These are phyloP conservation scores for Cercospora berteroae DNA, from an alignment of 2,329 filamentous ascomycete genomes.

Conservation along the genomic window DNA sequence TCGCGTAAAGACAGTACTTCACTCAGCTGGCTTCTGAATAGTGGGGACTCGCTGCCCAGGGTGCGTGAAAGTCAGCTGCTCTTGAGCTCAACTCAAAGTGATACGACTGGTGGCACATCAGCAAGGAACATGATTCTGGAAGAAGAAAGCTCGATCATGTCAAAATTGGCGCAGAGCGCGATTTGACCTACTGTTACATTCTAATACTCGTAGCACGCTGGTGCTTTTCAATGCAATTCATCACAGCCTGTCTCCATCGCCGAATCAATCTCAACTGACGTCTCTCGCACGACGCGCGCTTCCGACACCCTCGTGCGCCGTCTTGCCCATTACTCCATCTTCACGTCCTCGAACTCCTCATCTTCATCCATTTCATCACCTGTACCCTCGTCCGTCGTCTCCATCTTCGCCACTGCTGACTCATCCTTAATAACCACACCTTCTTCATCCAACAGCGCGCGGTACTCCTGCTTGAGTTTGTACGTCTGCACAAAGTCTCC, in stretches of 20 bases:
- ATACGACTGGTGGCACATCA: not conserved
- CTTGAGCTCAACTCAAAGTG: not conserved
- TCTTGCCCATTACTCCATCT: slow-evolving; percentile 11
- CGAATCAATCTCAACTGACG: not conserved
- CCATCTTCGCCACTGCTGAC: slow-evolving; percentile 39
- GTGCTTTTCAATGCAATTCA: not conserved
- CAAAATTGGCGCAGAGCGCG: not conserved
- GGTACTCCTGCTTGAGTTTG: slow-evolving; percentile 71
- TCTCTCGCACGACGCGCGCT: not conserved
- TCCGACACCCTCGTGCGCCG: not conserved
- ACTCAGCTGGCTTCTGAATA: too few species aligned
- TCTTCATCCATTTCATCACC: slow-evolving; percentile 48
- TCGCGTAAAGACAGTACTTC: too few species aligned
- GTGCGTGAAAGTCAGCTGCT: too few species aligned
- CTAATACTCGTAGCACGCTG: not conserved
- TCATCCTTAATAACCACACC: slow-evolving; percentile 53
- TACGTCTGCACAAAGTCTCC: slow-evolving; percentile 84
- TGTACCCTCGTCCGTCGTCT: slow-evolving; percentile 42
- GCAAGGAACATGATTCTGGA: not conserved
- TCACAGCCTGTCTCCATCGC: not conserved
- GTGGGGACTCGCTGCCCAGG: too few species aligned
- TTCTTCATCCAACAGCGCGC: slow-evolving; percentile 52
- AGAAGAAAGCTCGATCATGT: not conserved
- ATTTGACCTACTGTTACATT: not conserved
- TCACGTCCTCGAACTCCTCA: slow-evolving; percentile 49